Conservation (phyloP, 2,329 filamentous ascomycete species). For the Claviceps quebecensis region DNA sequence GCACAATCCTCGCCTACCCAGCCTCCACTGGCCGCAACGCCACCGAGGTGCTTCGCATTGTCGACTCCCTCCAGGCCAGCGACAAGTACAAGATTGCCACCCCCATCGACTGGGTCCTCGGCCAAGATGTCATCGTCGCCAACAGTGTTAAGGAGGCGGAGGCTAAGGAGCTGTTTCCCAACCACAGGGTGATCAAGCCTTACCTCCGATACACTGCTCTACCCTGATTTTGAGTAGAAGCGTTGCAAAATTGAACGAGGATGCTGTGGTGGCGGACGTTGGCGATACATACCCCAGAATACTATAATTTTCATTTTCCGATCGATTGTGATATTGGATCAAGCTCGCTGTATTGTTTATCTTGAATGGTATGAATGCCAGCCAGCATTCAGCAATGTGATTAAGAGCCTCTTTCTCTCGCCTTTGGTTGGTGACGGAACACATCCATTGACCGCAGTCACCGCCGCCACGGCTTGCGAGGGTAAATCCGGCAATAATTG, state of each 20-base stretch:
- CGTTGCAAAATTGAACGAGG: background rate
- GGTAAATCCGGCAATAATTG: no score
- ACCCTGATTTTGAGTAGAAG: conserved; percentile 33
- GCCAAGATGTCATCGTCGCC: conserved; percentile 86
- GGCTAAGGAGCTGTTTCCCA: conserved; percentile 76
- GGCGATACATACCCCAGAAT: no score
- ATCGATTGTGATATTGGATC: background rate
- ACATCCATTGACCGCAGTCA: no score
- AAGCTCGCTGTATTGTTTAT: background rate
- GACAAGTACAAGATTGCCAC: conserved; percentile 83
- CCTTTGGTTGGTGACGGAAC: no score
- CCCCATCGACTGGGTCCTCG: conserved; percentile 79
- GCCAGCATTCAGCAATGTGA: no score
- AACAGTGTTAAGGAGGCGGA: conserved; percentile 70
- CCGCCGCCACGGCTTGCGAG: no score
- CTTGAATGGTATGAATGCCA: background rate
- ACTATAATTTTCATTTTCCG: no score
- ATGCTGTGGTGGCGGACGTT: background rate
- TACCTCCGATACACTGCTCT: conserved; percentile 62
- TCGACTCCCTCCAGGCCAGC: conserved; percentile 68
- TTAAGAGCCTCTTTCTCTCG: no score
- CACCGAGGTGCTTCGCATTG: conserved; percentile 61
- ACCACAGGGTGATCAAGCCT: conserved; percentile 54
- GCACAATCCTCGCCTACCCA: conserved; percentile 83
- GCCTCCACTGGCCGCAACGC: conserved; percentile 80